Evolutionary conservation across 257 asterid species (phyloP).

Genomic region (Solanum pimpinellifolium): DNA sequence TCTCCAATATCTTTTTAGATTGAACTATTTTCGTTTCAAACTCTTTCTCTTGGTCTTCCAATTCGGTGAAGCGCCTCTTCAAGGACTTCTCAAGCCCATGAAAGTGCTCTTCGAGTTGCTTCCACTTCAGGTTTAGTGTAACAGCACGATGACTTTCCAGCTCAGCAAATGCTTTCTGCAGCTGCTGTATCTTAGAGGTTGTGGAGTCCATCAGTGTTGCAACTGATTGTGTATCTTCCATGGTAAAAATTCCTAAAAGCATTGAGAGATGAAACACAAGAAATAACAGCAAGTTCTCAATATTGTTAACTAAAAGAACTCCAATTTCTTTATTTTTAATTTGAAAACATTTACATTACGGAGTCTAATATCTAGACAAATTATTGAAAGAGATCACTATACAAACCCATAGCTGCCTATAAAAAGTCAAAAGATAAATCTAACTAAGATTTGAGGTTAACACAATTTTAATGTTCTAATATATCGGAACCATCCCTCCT

Average conservation of each 20-base stretch:
- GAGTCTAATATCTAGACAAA: not conserved
- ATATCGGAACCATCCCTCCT: not conserved
- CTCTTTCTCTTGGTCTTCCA: constrained; percentile 90
- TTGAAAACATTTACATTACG: not conserved
- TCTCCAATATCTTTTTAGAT: constrained; percentile 57
- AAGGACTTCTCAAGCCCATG: constrained; percentile 86
- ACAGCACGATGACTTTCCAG: constrained; percentile 88
- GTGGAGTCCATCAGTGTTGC: constrained; percentile 64
- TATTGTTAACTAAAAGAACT: not conserved
- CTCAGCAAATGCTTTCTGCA: constrained; percentile 94
- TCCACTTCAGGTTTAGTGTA: constrained; percentile 85
- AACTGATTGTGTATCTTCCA: constrained; percentile 59
- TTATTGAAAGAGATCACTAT: not conserved
- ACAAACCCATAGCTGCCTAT: not conserved
- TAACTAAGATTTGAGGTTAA: not conserved
- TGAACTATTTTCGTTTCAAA: constrained; percentile 64
- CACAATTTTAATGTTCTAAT: not conserved
- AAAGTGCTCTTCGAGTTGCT: constrained; percentile 94
- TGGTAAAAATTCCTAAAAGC: constrained; percentile 20
- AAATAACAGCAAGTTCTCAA: not conserved
- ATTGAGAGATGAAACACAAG: not conserved
- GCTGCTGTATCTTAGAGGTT: constrained; percentile 78
- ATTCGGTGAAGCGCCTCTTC: constrained; percentile 88
- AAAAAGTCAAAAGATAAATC: not conserved
- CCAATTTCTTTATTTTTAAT: not conserved